These are phyloP conservation scores for Leavenworthia alabamica DNA, from an alignment of 345 rosid species.

Conservation along the genomic window DNA sequence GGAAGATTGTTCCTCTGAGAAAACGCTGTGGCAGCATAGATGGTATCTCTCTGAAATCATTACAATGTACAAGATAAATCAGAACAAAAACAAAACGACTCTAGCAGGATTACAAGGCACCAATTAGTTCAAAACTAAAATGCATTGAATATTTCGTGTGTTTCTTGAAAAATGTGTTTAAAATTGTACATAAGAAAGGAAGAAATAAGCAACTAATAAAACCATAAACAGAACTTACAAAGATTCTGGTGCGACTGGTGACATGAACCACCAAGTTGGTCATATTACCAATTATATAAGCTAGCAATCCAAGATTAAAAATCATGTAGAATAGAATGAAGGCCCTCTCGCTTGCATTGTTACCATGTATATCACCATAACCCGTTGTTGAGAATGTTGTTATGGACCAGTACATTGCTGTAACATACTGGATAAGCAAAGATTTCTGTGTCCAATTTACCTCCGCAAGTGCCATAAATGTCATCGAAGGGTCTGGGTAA, in stretches of 20 bases:
- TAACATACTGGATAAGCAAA: slow-evolving; percentile 43
- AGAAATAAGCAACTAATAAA: background rate
- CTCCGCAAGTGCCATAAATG: slow-evolving; percentile 57
- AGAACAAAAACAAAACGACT: background rate
- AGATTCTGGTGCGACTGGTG: slow-evolving; percentile 40
- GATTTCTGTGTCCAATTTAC: slow-evolving; percentile 29
- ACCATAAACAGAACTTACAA: slow-evolving; percentile 11
- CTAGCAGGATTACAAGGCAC: slow-evolving; percentile 12
- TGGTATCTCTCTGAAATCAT: slow-evolving; percentile 66
- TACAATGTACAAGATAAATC: background rate
- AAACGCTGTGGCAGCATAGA: slow-evolving; percentile 71
- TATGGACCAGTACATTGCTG: slow-evolving; percentile 75
- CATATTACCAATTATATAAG: slow-evolving; percentile 88
- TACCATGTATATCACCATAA: slow-evolving; percentile 82
- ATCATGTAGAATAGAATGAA: slow-evolving; percentile 59
- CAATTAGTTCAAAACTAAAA: background rate
- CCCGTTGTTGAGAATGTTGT: slow-evolving; percentile 82
- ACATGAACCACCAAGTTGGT: slow-evolving; percentile 81
- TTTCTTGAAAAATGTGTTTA: background rate
- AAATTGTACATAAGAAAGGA: background rate
- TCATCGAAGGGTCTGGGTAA: slow-evolving; percentile 38
- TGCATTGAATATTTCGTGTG: background rate
- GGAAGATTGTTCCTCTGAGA: slow-evolving; percentile 75
- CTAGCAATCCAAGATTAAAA: slow-evolving; percentile 61
- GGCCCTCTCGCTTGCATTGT: slow-evolving; percentile 54